These are phyloP conservation scores for Ballota nigra DNA, from an alignment of 257 asterid species.

Conservation along the genomic window DNA sequence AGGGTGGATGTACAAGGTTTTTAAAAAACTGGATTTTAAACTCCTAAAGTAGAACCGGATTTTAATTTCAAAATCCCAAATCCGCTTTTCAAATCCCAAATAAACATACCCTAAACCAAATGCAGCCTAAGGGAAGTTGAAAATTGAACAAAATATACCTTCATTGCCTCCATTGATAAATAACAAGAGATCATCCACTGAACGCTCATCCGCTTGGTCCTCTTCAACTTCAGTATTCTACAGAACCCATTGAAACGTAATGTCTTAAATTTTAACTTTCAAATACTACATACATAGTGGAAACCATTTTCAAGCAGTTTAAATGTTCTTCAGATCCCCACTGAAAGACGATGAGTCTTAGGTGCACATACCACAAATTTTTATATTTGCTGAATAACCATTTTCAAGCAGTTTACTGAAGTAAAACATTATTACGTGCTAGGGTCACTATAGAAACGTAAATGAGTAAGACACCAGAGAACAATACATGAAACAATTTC, in stretches of 20 bases:
- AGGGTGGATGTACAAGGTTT: too few relatives aligned
- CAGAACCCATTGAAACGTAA: conserved; percentile 17
- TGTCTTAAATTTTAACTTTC: conserved; percentile 10
- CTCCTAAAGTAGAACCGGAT: too few relatives aligned
- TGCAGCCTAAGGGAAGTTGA: not conserved
- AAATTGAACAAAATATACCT: conserved; percentile 33
- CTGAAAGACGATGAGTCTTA: conserved; percentile 5
- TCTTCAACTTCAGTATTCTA: conserved; percentile 43
- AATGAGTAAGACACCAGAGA: conserved; percentile 2
- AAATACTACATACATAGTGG: conserved; percentile 2
- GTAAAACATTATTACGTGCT: not conserved
- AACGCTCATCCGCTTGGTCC: conserved; percentile 60
- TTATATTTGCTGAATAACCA: conserved; percentile 3
- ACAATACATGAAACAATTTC: conserved; percentile 14
- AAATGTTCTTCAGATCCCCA: conserved; percentile 9
- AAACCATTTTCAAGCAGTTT: conserved; percentile 17
- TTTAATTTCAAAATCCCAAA: too few relatives aligned
- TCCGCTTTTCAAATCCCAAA: too few relatives aligned
- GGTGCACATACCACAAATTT: conserved; percentile 3
- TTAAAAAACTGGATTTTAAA: too few relatives aligned
- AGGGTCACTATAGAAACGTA: not conserved
- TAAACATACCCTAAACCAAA: too few relatives aligned
- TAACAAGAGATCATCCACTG: conserved; percentile 71
- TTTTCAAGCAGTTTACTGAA: conserved; percentile 5
- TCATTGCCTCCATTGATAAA: conserved; percentile 61